Conservation (phyloP, 1,284 basidiomycete genomes). For the Puccinia triticina region DNA sequence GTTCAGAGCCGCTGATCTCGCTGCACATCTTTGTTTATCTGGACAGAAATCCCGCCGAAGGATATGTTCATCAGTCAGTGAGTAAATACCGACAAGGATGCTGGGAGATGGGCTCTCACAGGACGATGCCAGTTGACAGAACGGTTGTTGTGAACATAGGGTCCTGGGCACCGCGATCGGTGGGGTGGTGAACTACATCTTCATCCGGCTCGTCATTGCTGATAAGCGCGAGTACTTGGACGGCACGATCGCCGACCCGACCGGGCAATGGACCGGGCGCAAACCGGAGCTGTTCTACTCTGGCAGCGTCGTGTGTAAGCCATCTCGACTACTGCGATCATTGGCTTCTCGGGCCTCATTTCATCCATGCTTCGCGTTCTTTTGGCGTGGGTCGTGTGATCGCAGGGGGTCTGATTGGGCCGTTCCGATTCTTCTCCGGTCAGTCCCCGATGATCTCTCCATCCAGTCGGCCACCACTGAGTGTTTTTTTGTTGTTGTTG, state of each 20-base stretch:
- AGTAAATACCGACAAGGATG: too few species aligned
- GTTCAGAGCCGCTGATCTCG: too few species aligned
- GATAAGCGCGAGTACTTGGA: slow-evolving; percentile 59
- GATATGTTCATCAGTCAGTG: slow-evolving; percentile 59
- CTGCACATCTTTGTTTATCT: neutral
- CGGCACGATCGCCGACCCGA: slow-evolving; percentile 58
- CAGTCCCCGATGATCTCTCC: neutral
- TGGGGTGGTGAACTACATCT: slow-evolving; percentile 59
- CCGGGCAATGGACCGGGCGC: slow-evolving; percentile 60
- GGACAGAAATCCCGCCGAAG: slow-evolving; percentile 57
- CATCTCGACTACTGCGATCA: too few species aligned
- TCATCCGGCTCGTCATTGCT: slow-evolving; percentile 58
- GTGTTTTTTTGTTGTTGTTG: neutral
- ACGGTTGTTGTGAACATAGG: neutral
- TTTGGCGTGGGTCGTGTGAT: neutral
- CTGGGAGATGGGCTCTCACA: too few species aligned
- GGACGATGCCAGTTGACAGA: neutral
- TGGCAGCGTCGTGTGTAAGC: slow-evolving; percentile 46
- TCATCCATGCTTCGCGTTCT: too few species aligned
- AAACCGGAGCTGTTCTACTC: slow-evolving; percentile 60
- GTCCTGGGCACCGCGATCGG: slow-evolving; percentile 59
- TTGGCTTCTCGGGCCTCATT: neutral
- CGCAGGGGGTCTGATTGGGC: slow-evolving; percentile 44
- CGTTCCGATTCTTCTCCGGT: slow-evolving; percentile 46
- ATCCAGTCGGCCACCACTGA: neutral